Evolutionary conservation across 371 early-diverging fungal genomes (phyloP).

Genomic region (Dichotomocladium elegans): DNA sequence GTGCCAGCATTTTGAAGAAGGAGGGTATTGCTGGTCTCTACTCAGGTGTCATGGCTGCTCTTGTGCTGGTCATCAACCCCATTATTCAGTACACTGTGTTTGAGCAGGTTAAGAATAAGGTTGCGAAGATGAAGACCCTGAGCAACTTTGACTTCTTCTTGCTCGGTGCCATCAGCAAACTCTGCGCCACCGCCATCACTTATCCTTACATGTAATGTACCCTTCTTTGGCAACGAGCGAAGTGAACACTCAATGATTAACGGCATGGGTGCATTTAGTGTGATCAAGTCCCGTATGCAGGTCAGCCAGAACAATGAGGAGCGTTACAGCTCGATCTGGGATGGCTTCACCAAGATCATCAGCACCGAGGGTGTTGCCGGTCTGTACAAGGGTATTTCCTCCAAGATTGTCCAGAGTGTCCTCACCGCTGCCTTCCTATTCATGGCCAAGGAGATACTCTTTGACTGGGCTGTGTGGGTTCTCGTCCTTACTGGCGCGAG

Average conservation of each 20-base stretch:
- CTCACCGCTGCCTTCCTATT: conserved; percentile 92
- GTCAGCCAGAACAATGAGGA: conserved; percentile 74
- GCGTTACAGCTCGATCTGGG: conserved; percentile 77
- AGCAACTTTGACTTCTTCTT: conserved; percentile 89
- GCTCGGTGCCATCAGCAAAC: conserved; percentile 91
- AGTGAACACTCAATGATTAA: background rate
- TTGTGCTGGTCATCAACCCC: conserved; percentile 96
- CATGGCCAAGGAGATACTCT: conserved; percentile 85
- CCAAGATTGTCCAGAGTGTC: conserved; percentile 89
- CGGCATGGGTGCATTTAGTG: conserved; percentile 34
- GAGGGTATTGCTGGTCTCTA: conserved; percentile 86
- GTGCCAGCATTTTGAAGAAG: conserved; percentile 72
- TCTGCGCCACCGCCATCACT: conserved; percentile 91
- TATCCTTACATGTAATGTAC: conserved; percentile 91
- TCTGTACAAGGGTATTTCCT: conserved; percentile 88
- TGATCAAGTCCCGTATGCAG: conserved; percentile 97
- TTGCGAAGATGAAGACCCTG: conserved; percentile 54
- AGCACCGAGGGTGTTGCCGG: conserved; percentile 78
- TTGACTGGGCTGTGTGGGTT: conserved; percentile 68
- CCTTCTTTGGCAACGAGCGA: background rate
- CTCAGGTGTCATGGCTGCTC: conserved; percentile 87
- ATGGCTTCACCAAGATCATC: conserved; percentile 90
- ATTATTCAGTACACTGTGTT: conserved; percentile 97
- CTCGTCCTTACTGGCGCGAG: conserved; percentile 54
- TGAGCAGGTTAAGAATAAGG: conserved; percentile 82